Evolutionary conservation across 768 basidiomycete species (phyloP).

Genomic region (Leccinum ochraceum): DNA sequence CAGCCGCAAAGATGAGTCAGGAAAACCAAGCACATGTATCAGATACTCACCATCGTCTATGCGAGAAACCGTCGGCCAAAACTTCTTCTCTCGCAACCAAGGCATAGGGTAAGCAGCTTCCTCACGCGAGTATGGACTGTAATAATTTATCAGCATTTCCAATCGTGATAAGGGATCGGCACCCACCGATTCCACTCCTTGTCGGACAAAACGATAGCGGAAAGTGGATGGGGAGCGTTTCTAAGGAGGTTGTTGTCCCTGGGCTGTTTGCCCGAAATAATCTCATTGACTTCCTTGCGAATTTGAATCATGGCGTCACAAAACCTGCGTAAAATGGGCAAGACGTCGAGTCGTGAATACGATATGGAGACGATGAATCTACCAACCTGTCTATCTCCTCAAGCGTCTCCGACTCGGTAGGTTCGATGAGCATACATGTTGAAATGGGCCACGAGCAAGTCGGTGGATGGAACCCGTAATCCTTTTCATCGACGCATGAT

Average conservation of each 20-base stretch:
- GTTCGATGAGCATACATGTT: slow-evolving; percentile 97
- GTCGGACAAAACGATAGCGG: slow-evolving; percentile 68
- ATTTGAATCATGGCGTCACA: slow-evolving; percentile 99
- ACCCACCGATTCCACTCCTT: slow-evolving; percentile 84
- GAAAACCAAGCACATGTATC: background rate
- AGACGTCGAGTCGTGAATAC: background rate
- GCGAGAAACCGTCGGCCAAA: slow-evolving; percentile 90
- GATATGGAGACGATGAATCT: background rate
- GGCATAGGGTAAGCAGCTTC: slow-evolving; percentile 89
- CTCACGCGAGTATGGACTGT: slow-evolving; percentile 87
- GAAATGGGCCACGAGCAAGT: slow-evolving; percentile 99
- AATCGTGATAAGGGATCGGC: background rate
- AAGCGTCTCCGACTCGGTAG: slow-evolving; percentile 93
- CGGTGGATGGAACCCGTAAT: slow-evolving; percentile 94
- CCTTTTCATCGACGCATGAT: slow-evolving; percentile 40
- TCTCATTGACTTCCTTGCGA: slow-evolving; percentile 85
- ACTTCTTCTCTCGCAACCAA: slow-evolving; percentile 85
- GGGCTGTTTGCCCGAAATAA: slow-evolving; percentile 84
- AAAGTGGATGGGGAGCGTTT: slow-evolving; percentile 92
- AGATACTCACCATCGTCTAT: slow-evolving; percentile 85
- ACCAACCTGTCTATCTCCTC: slow-evolving; percentile 86
- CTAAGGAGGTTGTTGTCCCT: slow-evolving; percentile 89
- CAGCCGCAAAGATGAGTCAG: slow-evolving; percentile 11
- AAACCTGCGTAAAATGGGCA: slow-evolving; percentile 53
- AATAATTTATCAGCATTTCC: slow-evolving; percentile 7